Percentiles rank a stretch among this genome's conserved stretches.
These are phyloP conservation scores for Coprinopsis cinerea DNA, from an alignment of 768 basidiomycete species.

Conservation along the genomic window DNA sequence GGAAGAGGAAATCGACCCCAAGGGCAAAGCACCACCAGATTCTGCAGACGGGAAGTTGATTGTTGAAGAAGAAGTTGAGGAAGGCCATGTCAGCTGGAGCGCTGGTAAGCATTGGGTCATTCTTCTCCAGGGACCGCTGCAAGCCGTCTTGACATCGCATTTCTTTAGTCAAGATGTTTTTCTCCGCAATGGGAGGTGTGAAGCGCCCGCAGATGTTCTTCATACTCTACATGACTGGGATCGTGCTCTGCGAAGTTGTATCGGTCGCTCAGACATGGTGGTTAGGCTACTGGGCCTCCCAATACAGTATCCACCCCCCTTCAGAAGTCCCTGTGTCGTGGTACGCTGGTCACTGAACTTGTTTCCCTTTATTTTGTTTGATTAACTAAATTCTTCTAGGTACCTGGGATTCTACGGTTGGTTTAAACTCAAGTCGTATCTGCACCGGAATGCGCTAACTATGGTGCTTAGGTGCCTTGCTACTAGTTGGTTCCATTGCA, in stretches of 20 bases:
- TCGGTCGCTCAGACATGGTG: conserved; percentile 35
- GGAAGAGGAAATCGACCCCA: conserved; percentile 22
- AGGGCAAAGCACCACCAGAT: conserved; percentile 13
- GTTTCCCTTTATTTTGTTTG: too few relatives aligned
- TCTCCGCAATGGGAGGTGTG: conserved; percentile 29
- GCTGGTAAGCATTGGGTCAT: conserved; percentile 27
- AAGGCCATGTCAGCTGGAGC: conserved; percentile 52
- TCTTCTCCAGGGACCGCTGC: background rate
- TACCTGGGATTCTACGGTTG: conserved; percentile 39
- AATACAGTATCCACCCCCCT: conserved; percentile 29
- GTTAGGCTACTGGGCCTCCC: conserved; percentile 40
- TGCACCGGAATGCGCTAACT: too few relatives aligned
- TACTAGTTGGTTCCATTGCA: conserved; percentile 13
- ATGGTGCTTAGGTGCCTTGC: conserved; percentile 7
- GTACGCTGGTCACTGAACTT: conserved; percentile 23
- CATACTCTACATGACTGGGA: conserved; percentile 18
- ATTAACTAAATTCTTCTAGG: conserved; percentile 21
- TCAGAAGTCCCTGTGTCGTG: conserved; percentile 28
- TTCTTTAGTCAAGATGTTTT: conserved; percentile 27
- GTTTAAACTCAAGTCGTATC: background rate
- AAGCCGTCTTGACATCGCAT: background rate
- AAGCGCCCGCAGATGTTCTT: conserved; percentile 29
- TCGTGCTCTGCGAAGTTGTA: conserved; percentile 21
- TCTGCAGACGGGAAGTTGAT: conserved; percentile 48
- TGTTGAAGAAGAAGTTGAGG: conserved; percentile 54